phyloP scores from a whole-genome alignment of 768 basidiomycete genomes.

The Suillus hirtellus region DNA sequence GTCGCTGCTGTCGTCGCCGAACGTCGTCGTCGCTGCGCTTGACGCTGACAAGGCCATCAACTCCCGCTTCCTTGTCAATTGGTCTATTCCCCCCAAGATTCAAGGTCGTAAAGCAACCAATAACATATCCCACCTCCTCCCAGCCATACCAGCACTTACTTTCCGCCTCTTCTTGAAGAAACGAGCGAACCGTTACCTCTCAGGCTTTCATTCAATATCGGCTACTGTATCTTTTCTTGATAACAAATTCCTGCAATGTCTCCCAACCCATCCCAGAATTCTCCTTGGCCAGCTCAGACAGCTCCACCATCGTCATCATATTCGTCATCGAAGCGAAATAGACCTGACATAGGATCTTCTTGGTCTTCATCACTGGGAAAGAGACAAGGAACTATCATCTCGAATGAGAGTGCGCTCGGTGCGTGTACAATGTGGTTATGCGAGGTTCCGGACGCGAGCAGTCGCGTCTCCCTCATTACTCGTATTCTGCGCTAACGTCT shows the following conservation, averaged over 20 bases:
- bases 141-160: conserved; percentile 17
- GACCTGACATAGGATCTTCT: conserved; percentile 32
- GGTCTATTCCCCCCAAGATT: conserved; percentile 14
- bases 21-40: conserved; percentile 26
- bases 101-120: conserved; percentile 18
- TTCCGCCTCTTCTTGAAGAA: conserved; percentile 15
- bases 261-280: conserved; percentile 31
- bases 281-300: conserved; percentile 49
- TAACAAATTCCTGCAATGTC: conserved; percentile 35
- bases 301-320: conserved; percentile 29
- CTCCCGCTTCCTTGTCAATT: conserved; percentile 33
- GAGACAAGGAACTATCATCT: conserved; percentile 29
- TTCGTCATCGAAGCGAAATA: conserved; percentile 34
- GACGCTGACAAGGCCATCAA: conserved; percentile 19
- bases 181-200: conserved; percentile 19
- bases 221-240: conserved; percentile 26
- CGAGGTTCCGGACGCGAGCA: conserved; percentile 13
- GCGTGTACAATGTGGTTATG: conserved; percentile 18
- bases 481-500: conserved; percentile 14
- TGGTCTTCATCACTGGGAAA: conserved; percentile 13
- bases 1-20: conserved; percentile 23
- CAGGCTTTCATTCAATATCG: conserved; percentile 19
- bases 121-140: conserved; percentile 27
- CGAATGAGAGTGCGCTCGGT: conserved; percentile 28
- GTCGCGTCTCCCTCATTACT: conserved; percentile 11